Percentiles rank a stretch among this genome's conserved stretches.
phyloP scores from a whole-genome alignment of 352 stramenopile species.

The Globisporangium spinosum region DNA sequence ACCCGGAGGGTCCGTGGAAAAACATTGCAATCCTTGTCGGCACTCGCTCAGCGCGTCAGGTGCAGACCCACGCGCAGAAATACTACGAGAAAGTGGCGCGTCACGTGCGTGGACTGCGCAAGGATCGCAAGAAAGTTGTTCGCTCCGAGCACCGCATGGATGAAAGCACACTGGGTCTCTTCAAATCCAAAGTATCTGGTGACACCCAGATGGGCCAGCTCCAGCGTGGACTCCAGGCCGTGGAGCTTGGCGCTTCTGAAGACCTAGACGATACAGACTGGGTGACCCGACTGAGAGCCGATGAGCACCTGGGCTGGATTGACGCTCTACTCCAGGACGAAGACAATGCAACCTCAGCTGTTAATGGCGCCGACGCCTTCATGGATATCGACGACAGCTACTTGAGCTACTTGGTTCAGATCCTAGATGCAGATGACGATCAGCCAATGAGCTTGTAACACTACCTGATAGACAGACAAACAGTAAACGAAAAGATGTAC shows the following conservation, averaged over 20 bases:
- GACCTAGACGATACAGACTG: neutral
- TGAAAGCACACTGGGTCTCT: slow-evolving; percentile 18
- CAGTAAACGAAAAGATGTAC: neutral
- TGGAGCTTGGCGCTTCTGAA: neutral
- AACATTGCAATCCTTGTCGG: slow-evolving; percentile 13
- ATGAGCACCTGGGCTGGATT: neutral
- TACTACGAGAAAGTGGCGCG: slow-evolving; percentile 20
- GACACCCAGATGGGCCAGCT: neutral
- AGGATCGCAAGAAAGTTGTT: slow-evolving; percentile 24
- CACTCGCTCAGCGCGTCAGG: slow-evolving; percentile 15
- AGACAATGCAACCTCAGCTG: neutral
- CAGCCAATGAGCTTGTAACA: neutral
- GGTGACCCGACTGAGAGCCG: neutral
- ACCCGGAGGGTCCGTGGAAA: slow-evolving; percentile 23
- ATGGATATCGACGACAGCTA: slow-evolving; percentile 11
- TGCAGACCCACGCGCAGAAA: slow-evolving; percentile 22
- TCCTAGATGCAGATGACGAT: slow-evolving; percentile 1
- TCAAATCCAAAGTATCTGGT: neutral
- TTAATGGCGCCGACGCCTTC: neutral
- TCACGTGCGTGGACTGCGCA: slow-evolving; percentile 7
- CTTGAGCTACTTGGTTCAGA: slow-evolving; percentile 11
- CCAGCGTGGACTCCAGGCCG: neutral
- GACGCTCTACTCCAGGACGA: neutral
- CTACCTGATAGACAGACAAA: neutral
- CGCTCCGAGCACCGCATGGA: slow-evolving; percentile 21